Evolutionary conservation across 768 basidiomycete genomes (phyloP), one percentile per base, ranked within the genome.

Genomic region (Lactarius sp.): DNA sequence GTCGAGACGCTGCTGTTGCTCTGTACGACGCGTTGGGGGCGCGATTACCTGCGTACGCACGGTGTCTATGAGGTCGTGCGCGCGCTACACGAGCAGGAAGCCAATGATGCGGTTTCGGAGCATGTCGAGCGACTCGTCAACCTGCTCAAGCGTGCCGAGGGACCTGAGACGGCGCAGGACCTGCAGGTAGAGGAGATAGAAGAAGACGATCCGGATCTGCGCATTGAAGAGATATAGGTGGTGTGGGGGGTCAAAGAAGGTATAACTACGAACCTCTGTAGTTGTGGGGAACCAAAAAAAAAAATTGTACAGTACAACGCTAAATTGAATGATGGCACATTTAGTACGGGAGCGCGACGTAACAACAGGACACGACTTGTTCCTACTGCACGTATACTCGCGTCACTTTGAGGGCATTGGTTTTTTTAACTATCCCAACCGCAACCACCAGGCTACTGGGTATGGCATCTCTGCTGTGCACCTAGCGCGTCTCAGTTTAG

Each of bases 1-100:
- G 78, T 98, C n/a, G 96, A 98, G 75, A 90, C 92, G 0, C 77
- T 99, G 20, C 81, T 98, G 0, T 75, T 99, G 47, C 79, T 98
- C 0, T 94, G 92, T 67, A 92, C 94, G 10, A 94, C 92, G 0
- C 85, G 86, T 27, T 91, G 88, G 83, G 95, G 93, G 0, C 83
- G 97, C 14, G 88, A 95, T 59, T 83, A 85, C 60, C 79, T 93
- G 62, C 81, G 97, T 34, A 76, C 79, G 27, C 80, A 90, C 64
- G 96, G 95, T 0, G 89, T 90, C 7, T 98, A 98, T 73, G 86
- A 88, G 72, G 86, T 98, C 52, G 77, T 98, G 31, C 80, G 92
- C 34, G 83, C 80, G 6, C 76, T 87, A 8, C 96, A 99, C 73
- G 80, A 86, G 67, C 80, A 79, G 27, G 97, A 98, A 75, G 80